Base-by-base conservation (phyloP, 1,284 basidiomycete species). In the Ustilago lituana region DNA sequence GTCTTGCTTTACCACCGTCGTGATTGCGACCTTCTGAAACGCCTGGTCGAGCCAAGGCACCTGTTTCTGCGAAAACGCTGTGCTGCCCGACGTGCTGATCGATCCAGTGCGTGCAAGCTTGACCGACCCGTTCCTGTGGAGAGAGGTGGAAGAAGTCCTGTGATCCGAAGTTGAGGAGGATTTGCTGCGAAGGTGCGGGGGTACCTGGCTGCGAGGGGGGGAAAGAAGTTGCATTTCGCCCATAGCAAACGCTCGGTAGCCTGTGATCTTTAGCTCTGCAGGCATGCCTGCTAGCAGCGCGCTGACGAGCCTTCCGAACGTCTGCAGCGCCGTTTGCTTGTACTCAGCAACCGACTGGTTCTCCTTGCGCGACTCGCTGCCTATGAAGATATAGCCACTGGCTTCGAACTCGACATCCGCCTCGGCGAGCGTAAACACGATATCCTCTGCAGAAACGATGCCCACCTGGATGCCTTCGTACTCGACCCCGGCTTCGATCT, bases 41-140 rank as follows among this genome's bases (percentile, higher is more conserved):
- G 76, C 74, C 27, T 59, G 49, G 39, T 78, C 74, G 11, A 78
- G 53, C 76, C 76, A 78, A 3, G 72, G 61, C 23, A 78, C 69
- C 23, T 69, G 57, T 41, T 62, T 67, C 15, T 58, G 59, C 23
- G 46, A 27, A 15, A 64, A 55, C 4, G 51, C 33, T 2, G 55
- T 45, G 33, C 52, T 56, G 37, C 32, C 31, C 5, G 58, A 50
- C 0, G 51, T 57, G 44, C 61, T 64, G 14, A 56, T 36, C 5
- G 48, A 52, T 6, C 43, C 55, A n/a, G 45, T 54, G 14, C 58
- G 27, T 5, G 33, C 17, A 6, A 49, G 49, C 19, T 45, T 51
- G n/a, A 17, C 15, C 4, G 61, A 40, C 8, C 38, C 43, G 6
- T 37, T 20, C 17, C 38, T 40, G 24, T 54, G 48, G 9, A 41